A percentile compares a stretch with the other conserved stretches of the same genome.
Evolutionary conservation across 306 rosid genomes (phyloP).

Genomic region (Ziziphus jujuba): DNA sequence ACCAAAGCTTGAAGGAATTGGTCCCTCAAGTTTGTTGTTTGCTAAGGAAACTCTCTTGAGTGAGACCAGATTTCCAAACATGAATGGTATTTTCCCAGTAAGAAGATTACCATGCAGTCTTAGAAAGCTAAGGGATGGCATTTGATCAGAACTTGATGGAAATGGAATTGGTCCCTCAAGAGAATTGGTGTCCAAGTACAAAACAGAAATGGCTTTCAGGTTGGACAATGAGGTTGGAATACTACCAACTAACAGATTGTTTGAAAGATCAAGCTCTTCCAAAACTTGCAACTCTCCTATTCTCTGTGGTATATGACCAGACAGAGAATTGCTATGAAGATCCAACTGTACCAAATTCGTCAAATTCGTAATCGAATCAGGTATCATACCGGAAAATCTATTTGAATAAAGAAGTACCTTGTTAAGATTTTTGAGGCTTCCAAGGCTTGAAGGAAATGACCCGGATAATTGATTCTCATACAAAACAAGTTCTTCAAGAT

Average conservation of each 20-base stretch:
- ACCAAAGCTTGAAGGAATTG: conserved; percentile 58
- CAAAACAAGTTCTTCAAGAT: conserved; percentile 54
- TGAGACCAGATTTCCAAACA: conserved; percentile 43
- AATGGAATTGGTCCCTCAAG: conserved; percentile 59
- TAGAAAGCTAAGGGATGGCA: conserved; percentile 46
- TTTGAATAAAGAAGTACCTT: conserved; percentile 41
- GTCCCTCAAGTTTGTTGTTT: conserved; percentile 54
- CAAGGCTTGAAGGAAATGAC: conserved; percentile 53
- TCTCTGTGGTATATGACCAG: conserved; percentile 40
- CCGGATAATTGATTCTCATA: conserved; percentile 54
- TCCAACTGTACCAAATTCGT: conserved; percentile 45
- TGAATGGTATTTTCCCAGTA: conserved; percentile 44
- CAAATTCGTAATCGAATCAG: conserved; percentile 46
- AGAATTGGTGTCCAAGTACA: conserved; percentile 47
- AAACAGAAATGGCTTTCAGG: conserved; percentile 44
- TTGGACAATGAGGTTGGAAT: conserved; percentile 52
- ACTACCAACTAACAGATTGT: conserved; percentile 46
- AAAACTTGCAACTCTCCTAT: conserved; percentile 47
- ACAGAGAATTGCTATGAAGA: conserved; percentile 44
- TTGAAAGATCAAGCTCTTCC: conserved; percentile 59
- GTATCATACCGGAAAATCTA: conserved; percentile 47
- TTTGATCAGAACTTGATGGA: conserved; percentile 47
- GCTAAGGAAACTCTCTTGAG: conserved; percentile 52
- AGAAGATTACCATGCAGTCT: conserved; percentile 52
- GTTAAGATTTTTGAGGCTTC: conserved; percentile 40